Conservation (phyloP, 2,329 filamentous ascomycete species). For the Cercospora sp. region DNA sequence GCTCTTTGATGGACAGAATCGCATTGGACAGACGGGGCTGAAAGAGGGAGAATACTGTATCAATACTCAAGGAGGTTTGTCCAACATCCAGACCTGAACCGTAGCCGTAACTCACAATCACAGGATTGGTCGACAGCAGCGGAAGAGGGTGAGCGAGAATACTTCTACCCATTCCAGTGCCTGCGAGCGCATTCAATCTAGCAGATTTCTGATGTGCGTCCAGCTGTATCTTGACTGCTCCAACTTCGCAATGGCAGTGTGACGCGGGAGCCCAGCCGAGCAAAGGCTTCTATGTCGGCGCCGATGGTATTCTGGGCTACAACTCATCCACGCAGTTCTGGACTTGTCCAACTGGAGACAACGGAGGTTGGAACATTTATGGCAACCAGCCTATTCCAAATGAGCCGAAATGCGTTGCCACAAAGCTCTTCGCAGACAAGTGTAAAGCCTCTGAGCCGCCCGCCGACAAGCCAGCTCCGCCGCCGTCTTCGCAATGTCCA, state of each 20-base stretch:
- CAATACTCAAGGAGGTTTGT: conserved; percentile 48
- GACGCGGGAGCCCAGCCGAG: conserved; percentile 55
- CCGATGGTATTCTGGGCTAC: conserved; percentile 55
- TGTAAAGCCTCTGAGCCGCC: conserved; percentile 18
- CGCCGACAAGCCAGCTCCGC: conserved; percentile 12
- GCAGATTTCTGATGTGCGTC: background rate
- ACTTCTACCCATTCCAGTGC: background rate
- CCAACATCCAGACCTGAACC: background rate
- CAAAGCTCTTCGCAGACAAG: conserved; percentile 45
- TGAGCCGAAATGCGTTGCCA: conserved; percentile 53
- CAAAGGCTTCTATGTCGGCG: conserved; percentile 58
- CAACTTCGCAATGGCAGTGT: conserved; percentile 63
- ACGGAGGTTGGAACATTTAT: conserved; percentile 60
- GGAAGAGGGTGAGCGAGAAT: conserved; percentile 48
- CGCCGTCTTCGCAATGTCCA: conserved; percentile 18
- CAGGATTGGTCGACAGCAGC: conserved; percentile 55
- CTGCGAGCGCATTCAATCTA: background rate
- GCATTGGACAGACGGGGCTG: conserved; percentile 51
- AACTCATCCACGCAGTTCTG: conserved; percentile 58
- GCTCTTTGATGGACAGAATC: conserved; percentile 62
- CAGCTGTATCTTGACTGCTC: conserved; percentile 61
- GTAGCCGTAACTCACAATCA: background rate
- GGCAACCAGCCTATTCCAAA: conserved; percentile 41
- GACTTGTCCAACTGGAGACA: conserved; percentile 60
- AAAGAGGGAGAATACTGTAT: conserved; percentile 57